These are phyloP conservation scores for Podospora appendiculata DNA, from an alignment of 495 filamentous ascomycete species.

Conservation along the genomic window DNA sequence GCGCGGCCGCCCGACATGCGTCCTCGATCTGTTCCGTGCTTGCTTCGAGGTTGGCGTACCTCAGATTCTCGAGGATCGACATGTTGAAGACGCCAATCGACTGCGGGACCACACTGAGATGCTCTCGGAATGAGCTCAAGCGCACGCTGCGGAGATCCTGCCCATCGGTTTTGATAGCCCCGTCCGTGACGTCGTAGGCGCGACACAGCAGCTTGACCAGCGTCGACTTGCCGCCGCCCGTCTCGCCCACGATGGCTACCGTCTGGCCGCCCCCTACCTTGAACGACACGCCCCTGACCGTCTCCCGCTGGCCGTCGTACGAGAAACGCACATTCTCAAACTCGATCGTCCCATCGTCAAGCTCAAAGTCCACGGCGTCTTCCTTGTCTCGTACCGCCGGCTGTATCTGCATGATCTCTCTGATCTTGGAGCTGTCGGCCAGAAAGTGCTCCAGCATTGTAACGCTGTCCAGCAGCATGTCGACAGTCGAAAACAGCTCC, in stretches of 20 bases:
- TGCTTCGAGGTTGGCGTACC: slow-evolving; percentile 22
- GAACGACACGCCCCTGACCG: slow-evolving; percentile 11
- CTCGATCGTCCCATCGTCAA: slow-evolving; percentile 67
- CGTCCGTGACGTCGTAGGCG: slow-evolving; percentile 57
- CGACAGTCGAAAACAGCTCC: neutral
- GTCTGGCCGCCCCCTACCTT: slow-evolving; percentile 44
- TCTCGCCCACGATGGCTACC: slow-evolving; percentile 47
- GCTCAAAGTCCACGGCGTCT: slow-evolving; percentile 36
- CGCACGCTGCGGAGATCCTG: slow-evolving; percentile 71
- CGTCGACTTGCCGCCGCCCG: slow-evolving; percentile 52
- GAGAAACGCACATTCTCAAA: slow-evolving; percentile 79
- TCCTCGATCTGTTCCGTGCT: slow-evolving; percentile 26
- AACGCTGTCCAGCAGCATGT: neutral
- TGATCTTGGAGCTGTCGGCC: slow-evolving; percentile 30
- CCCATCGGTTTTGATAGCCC: slow-evolving; percentile 71
- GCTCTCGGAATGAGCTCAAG: slow-evolving; percentile 39
- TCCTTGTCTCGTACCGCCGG: slow-evolving; percentile 71
- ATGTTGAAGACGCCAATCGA: slow-evolving; percentile 35
- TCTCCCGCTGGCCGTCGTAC: slow-evolving; percentile 47
- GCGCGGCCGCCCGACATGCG: slow-evolving; percentile 24
- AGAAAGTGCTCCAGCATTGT: slow-evolving; percentile 59
- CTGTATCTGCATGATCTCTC: slow-evolving; percentile 58
- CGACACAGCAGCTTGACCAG: slow-evolving; percentile 48
- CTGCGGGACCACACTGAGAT: slow-evolving; percentile 32
- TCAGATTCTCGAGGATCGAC: slow-evolving; percentile 40